Evolutionary conservation across 2,329 filamentous ascomycete species (phyloP).

Genomic region (Bipolaris bicolor): DNA sequence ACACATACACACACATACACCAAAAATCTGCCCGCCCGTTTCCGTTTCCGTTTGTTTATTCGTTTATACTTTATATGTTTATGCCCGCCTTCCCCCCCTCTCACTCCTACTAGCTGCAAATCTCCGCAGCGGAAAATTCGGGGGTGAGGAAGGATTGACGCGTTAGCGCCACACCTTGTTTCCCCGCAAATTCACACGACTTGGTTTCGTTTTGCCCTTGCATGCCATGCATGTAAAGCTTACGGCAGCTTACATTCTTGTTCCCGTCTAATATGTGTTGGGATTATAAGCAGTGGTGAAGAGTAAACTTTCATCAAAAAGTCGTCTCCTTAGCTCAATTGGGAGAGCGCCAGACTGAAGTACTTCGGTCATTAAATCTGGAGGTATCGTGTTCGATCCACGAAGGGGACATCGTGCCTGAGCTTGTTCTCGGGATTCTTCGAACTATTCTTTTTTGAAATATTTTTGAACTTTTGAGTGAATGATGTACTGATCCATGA

Average conservation of each 20-base stretch:
- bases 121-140: too few species aligned
- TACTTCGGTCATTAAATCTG: conserved; percentile 39
- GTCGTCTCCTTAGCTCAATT: conserved; percentile 40
- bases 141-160: too few species aligned
- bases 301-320: background rate
- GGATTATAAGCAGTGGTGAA: accelerated
- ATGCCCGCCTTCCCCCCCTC: too few species aligned
- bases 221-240: background rate
- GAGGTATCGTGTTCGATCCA: conserved; percentile 42
- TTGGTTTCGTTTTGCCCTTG: background rate
- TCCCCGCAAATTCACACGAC: background rate
- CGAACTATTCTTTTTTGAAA: conserved; percentile 22
- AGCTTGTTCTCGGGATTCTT: conserved; percentile 15
- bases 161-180: background rate
- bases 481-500: too few species aligned
- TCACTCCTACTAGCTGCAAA: too few species aligned
- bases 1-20: too few species aligned
- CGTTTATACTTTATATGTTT: too few species aligned
- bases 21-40: too few species aligned
- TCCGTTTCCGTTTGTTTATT: too few species aligned
- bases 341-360: conserved; percentile 43
- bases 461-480: too few species aligned
- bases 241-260: background rate
- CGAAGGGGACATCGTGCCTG: conserved; percentile 35
- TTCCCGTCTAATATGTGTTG: too few species aligned